Conservation (phyloP, 2,329 filamentous ascomycete species). For the Pestalotiopsis sp. region DNA sequence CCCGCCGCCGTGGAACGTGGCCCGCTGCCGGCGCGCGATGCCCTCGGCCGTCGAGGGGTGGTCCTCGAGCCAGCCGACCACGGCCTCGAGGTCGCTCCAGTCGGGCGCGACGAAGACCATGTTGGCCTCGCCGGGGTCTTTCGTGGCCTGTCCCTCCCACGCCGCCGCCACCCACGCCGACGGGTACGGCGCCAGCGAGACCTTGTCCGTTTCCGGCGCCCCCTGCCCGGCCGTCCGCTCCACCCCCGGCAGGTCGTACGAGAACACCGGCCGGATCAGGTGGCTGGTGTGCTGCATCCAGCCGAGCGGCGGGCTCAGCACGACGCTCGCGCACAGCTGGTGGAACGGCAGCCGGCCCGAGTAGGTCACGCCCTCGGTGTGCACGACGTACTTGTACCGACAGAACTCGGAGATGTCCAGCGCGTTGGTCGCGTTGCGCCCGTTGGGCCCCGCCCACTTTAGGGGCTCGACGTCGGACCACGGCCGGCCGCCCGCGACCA, state of each 20-base stretch:
- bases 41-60: slow-evolving; percentile 46
- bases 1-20: slow-evolving; percentile 43
- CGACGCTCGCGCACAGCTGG: slow-evolving; percentile 51
- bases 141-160: slow-evolving; percentile 42
- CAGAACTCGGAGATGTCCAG: slow-evolving; percentile 54
- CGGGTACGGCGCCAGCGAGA: slow-evolving; percentile 24
- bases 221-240: slow-evolving; percentile 11
- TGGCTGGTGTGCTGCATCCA: slow-evolving; percentile 56
- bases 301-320: slow-evolving; percentile 48
- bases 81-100: slow-evolving; percentile 49
- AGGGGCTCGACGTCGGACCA: slow-evolving; percentile 54
- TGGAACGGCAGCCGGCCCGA: slow-evolving; percentile 54
- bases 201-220: slow-evolving; percentile 11
- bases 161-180: slow-evolving; percentile 31
- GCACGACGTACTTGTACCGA: slow-evolving; percentile 51
- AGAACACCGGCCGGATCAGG: slow-evolving; percentile 47
- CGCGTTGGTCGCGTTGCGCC: slow-evolving; percentile 43
- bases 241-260: slow-evolving; percentile 27
- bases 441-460: slow-evolving; percentile 33
- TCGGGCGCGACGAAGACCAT: slow-evolving; percentile 22
- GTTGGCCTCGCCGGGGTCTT: slow-evolving; percentile 40
- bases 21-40: slow-evolving; percentile 51
- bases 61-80: slow-evolving; percentile 46
- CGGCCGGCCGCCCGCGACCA: slow-evolving; percentile 32
- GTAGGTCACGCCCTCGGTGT: slow-evolving; percentile 58